A percentile compares a stretch with the other conserved stretches of the same genome.
phyloP scores from a whole-genome alignment of 768 basidiomycete genomes.

The Termitomyces sp. region DNA sequence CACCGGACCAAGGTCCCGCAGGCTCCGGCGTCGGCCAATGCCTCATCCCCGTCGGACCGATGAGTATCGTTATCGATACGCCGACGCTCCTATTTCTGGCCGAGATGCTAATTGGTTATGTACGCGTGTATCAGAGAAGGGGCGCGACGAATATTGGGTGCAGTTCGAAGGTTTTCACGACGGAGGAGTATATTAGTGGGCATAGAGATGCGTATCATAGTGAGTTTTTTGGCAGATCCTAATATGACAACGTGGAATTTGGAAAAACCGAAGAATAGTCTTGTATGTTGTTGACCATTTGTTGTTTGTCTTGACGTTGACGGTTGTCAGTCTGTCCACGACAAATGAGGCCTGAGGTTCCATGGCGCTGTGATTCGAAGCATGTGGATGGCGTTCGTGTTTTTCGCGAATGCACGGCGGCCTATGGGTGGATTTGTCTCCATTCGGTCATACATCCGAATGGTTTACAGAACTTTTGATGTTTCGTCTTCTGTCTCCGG shows the following conservation, averaged over 20 bases:
- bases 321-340: too few species aligned
- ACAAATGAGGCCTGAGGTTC: too few species aligned
- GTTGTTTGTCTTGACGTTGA: too few species aligned
- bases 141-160: conserved; percentile 59
- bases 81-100: conserved; percentile 66
- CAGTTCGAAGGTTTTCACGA: conserved; percentile 59
- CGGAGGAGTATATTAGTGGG: conserved; percentile 51
- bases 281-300: conserved; percentile 9
- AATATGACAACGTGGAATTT: conserved; percentile 40
- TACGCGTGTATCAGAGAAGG: conserved; percentile 72
- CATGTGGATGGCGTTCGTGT: too few species aligned
- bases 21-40: conserved; percentile 55
- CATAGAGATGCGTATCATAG: conserved; percentile 37
- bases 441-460: too few species aligned
- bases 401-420: too few species aligned
- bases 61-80: conserved; percentile 50
- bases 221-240: conserved; percentile 23
- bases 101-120: conserved; percentile 70
- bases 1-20: conserved; percentile 27
- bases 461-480: too few species aligned
- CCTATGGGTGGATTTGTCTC: too few species aligned
- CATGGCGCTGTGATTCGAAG: too few species aligned
- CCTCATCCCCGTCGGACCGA: conserved; percentile 52
- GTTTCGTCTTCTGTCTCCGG: too few species aligned
- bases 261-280: conserved; percentile 33